These are phyloP conservation scores for Setaria italica DNA, from an alignment of 202 grass and related monocot genomes.

Conservation along the genomic window DNA sequence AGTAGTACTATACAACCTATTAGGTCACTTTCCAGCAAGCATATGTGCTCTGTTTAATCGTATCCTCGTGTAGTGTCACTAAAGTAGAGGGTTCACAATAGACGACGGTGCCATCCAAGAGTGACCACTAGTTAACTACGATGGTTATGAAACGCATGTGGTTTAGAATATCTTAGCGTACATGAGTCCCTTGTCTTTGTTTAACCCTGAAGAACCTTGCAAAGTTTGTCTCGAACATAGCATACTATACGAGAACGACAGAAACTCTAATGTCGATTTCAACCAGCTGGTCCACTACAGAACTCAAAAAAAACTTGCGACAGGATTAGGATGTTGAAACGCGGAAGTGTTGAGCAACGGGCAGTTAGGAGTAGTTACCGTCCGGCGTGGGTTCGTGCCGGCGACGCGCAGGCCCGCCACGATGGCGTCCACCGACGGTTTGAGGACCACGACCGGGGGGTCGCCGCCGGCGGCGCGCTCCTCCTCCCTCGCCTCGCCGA, in stretches of 20 bases:
- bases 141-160: not conserved
- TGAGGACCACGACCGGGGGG: constrained; percentile 50
- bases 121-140: not conserved
- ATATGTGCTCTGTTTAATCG: not conserved
- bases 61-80: not conserved
- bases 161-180: not conserved
- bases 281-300: not conserved
- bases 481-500: constrained; percentile 24
- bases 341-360: too few relatives aligned
- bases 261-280: not conserved
- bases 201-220: not conserved
- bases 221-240: not conserved
- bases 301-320: too few relatives aligned
- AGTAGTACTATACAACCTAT: too few relatives aligned
- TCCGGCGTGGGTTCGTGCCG: constrained; percentile 65
- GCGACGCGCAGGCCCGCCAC: constrained; percentile 58
- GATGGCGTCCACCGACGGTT: constrained; percentile 71
- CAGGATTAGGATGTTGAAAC: too few relatives aligned
- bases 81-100: not conserved
- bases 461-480: not conserved
- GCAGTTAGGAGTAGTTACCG: constrained; percentile 43
- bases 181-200: not conserved
- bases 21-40: constrained; percentile 32
- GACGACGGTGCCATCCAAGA: not conserved
- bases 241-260: not conserved